These are phyloP conservation scores for Scheffersomyces cryptocercus DNA, from an alignment of 1,139 yeast genomes.

Conservation along the genomic window DNA sequence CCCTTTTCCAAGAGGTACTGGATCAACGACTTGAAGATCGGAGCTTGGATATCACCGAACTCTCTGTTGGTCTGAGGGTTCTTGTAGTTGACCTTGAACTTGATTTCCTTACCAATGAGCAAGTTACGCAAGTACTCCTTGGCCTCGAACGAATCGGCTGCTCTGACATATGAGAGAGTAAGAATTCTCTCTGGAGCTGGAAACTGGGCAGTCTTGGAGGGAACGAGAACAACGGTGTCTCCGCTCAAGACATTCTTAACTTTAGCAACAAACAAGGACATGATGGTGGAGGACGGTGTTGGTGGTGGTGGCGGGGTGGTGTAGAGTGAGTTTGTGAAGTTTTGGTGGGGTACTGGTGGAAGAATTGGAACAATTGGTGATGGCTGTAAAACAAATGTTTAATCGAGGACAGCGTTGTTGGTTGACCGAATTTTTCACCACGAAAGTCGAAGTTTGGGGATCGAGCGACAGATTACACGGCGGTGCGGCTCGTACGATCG, in stretches of 20 bases:
- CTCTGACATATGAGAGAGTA: conserved; percentile 63
- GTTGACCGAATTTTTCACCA: too few relatives aligned
- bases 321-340: too few relatives aligned
- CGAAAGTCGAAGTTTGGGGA: too few relatives aligned
- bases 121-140: conserved; percentile 65
- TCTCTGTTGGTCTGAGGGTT: conserved; percentile 56
- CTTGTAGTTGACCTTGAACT: conserved; percentile 58
- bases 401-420: too few relatives aligned
- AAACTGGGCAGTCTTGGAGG: conserved; percentile 44
- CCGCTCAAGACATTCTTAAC: conserved; percentile 75
- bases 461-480: too few relatives aligned
- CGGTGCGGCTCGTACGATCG: too few relatives aligned
- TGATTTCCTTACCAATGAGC: conserved; percentile 67
- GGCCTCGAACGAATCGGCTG: conserved; percentile 56
- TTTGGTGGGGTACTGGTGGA: too few relatives aligned
- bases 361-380: too few relatives aligned
- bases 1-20: conserved; percentile 62
- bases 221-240: conserved; percentile 71
- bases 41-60: conserved; percentile 72
- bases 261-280: conserved; percentile 45
- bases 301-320: too few relatives aligned
- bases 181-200: conserved; percentile 61
- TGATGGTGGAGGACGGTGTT: not conserved
- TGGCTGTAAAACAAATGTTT: too few relatives aligned
- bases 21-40: conserved; percentile 60